Evolutionary conservation across 2,329 filamentous ascomycete species (phyloP).

Genomic region (Aureobasidium vineae): DNA sequence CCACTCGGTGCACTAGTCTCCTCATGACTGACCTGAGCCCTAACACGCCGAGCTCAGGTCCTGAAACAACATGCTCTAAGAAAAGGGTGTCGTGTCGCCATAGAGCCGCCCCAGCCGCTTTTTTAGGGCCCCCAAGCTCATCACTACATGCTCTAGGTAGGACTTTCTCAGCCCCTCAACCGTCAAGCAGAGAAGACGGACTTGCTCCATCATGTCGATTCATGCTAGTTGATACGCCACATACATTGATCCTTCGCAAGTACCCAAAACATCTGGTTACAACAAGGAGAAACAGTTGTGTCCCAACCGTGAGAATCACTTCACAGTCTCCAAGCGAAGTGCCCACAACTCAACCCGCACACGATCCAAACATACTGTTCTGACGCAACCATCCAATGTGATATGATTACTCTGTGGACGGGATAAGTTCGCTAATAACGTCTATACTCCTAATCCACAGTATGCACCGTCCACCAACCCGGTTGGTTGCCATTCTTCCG

Average conservation of each 20-base stretch:
- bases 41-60: no score
- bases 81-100: neutral
- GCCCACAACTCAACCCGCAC: neutral
- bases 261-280: neutral
- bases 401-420: neutral
- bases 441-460: neutral
- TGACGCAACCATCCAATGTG: neutral
- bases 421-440: neutral
- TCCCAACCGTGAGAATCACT: neutral
- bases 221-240: constrained; percentile 5
- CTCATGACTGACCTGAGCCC: neutral
- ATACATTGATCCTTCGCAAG: neutral
- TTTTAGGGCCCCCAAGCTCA: neutral
- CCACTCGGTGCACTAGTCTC: neutral
- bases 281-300: neutral
- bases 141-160: neutral
- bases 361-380: neutral
- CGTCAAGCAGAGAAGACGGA: neutral
- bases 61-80: neutral
- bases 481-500: constrained; percentile 15
- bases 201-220: neutral
- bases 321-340: neutral
- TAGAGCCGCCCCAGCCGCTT: neutral
- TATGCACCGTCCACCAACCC: neutral
- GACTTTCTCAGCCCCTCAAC: neutral